Percentiles rank a stretch among this genome's conserved stretches.
Conservation (phyloP, 257 asterid species). For the Solanum lignicaule region DNA sequence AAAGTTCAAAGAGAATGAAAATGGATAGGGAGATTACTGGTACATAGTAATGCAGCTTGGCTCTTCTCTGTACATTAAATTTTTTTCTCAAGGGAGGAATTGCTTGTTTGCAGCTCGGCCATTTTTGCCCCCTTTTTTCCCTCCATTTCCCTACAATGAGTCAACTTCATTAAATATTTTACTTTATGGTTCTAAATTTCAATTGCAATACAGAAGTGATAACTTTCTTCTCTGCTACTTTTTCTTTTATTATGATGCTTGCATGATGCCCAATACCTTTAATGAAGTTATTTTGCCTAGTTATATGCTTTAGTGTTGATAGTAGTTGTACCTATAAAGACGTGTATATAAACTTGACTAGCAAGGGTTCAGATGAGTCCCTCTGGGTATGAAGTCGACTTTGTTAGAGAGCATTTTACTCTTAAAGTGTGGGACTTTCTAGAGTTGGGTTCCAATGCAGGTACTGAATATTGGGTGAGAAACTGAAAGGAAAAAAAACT, state of each 20-base stretch:
- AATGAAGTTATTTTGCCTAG: not conserved
- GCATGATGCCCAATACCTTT: not conserved
- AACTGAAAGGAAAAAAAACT: not conserved
- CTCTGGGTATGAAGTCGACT: not conserved
- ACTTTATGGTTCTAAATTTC: not conserved
- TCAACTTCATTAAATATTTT: not conserved
- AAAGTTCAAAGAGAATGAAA: slow-evolving; percentile 43
- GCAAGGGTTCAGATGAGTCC: not conserved
- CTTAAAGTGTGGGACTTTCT: not conserved
- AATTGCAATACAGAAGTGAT: not conserved
- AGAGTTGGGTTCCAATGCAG: not conserved
- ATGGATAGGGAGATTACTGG: slow-evolving; percentile 46
- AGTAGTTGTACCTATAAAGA: not conserved
- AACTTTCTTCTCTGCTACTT: not conserved
- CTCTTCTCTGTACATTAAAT: slow-evolving; percentile 12
- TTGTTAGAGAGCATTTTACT: not conserved
- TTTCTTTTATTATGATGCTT: not conserved
- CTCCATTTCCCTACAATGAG: not conserved
- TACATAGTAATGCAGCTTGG: slow-evolving; percentile 13
- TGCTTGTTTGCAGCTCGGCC: not conserved
- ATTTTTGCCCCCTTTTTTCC: not conserved
- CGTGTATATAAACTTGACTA: not conserved
- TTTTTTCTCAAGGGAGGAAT: slow-evolving; percentile 1
- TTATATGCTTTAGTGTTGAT: not conserved
- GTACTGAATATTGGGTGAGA: not conserved